Evolutionary conservation across 495 filamentous ascomycete genomes (phyloP).

Genomic region (Chaetomidium leptoderma): DNA sequence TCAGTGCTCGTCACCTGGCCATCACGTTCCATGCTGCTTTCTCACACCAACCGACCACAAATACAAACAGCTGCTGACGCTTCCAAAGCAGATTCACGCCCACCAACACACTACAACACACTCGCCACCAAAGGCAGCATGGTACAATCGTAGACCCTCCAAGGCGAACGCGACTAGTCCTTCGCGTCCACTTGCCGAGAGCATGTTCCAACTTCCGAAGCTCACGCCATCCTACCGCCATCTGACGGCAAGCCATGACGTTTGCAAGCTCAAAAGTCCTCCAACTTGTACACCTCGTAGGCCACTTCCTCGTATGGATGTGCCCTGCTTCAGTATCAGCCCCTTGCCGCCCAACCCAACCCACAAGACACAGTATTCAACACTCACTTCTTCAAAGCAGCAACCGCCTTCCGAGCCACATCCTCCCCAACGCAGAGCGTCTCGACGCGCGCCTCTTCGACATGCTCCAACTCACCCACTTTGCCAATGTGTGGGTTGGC

Average conservation of each 20-base stretch:
- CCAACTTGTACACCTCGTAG: constrained; percentile 70
- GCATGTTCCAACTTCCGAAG: too few species aligned
- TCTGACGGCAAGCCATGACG: neutral
- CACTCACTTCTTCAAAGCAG: constrained; percentile 55
- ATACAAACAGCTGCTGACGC: too few species aligned
- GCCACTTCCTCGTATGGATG: constrained; percentile 77
- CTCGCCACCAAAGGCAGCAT: too few species aligned
- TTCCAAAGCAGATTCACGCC: too few species aligned
- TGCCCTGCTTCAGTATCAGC: constrained; percentile 37
- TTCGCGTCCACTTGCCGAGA: too few species aligned
- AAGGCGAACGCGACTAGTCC: too few species aligned
- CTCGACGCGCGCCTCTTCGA: constrained; percentile 52
- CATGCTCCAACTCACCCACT: constrained; percentile 46
- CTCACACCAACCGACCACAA: too few species aligned
- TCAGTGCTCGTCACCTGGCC: too few species aligned
- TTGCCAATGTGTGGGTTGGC: constrained; percentile 59
- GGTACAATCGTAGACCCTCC: too few species aligned
- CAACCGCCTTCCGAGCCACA: constrained; percentile 44
- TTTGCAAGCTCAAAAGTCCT: constrained; percentile 57
- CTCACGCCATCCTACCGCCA: neutral
- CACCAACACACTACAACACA: too few species aligned
- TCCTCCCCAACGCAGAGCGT: constrained; percentile 48
- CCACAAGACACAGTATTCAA: too few species aligned
- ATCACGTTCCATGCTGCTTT: too few species aligned
- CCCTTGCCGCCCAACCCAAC: neutral